Evolutionary conservation across 2,329 filamentous ascomycete species (phyloP), one percentile per base, ranked within the genome.

Genomic region (Tothia fuscella): DNA sequence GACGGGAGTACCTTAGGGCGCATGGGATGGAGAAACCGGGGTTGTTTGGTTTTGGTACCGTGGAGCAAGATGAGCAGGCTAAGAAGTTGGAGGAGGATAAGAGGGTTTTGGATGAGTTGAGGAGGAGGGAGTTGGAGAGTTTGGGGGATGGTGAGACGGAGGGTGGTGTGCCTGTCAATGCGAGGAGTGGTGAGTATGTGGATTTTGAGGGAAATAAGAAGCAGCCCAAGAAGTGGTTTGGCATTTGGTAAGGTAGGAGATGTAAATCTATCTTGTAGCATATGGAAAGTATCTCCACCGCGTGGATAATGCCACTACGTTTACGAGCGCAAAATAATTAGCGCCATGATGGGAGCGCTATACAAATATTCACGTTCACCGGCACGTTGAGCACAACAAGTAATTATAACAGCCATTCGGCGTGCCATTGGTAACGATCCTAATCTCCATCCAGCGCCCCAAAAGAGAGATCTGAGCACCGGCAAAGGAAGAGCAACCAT

Each of bases 1-100:
- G 89, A 53, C 75, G 75, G 47, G 78, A 83, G 60, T 98, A 86
- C 63, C 78, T 88, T 53, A 80, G 85, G 62, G 85, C 82, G 46
- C 86, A 94, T 67, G 87, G 86, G 7, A 60, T 93, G 54, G 80
- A 87, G 58, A 66, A 72, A 51, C 68, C 71, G 53, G 65, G 54
- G 3, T 45, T 73, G 39, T 69, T 35, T 13, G 24, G 70, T 24
- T 68, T 79, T 52, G 67, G 66, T 6, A 64, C 65, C 3, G 68
- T 62, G 16, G 60, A 55, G 47, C 46, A 32, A 4, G 48, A 57
- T 30, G 41, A 51, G 43, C 19, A 44, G 32, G 34, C 26, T 41
- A 44, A 44, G 31, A 36, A 25, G 42, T 45, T 26, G 46, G 41
- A 31, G 36, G 42, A 24, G 65, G 51, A 56, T 53, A 19, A 35